Evolutionary conservation across 2,329 filamentous ascomycete genomes (phyloP).

Genomic region (Fusarium sp.): DNA sequence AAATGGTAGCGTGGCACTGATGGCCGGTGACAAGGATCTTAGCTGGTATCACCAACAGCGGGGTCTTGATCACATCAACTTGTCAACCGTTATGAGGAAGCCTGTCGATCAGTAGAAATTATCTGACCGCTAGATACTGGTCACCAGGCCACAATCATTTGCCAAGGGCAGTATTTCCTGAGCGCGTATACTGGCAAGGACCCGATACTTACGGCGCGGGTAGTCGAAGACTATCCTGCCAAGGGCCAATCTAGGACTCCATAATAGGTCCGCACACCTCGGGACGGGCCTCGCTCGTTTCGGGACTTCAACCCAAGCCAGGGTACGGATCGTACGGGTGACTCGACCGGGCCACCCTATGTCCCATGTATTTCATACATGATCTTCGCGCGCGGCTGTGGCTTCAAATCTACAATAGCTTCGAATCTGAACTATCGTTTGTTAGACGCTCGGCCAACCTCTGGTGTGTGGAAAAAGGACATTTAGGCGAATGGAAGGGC

Average conservation of each 20-base stretch:
- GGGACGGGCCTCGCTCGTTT: slow-evolving; percentile 40
- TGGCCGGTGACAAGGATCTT: slow-evolving; percentile 27
- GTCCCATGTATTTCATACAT: slow-evolving; percentile 17
- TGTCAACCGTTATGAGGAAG: slow-evolving; percentile 34
- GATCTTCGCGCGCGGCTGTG: slow-evolving; percentile 34
- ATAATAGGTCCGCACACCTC: slow-evolving; percentile 39
- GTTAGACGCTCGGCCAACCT: slow-evolving; percentile 17
- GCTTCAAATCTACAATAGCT: slow-evolving; percentile 2
- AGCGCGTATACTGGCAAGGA: slow-evolving; percentile 20
- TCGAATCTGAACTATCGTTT: slow-evolving; percentile 5
- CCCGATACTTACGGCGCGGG: slow-evolving; percentile 22
- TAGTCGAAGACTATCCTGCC: slow-evolving; percentile 17
- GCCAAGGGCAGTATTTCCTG: slow-evolving; percentile 22
- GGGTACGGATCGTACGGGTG: slow-evolving; percentile 29
- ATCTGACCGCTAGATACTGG: slow-evolving; percentile 34
- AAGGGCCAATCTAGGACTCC: slow-evolving; percentile 36
- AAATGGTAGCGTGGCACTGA: slow-evolving; percentile 31
- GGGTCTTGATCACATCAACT: slow-evolving; percentile 39
- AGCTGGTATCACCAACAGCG: slow-evolving; percentile 41
- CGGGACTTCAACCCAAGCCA: slow-evolving; percentile 29
- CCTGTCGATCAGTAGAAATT: slow-evolving; percentile 21
- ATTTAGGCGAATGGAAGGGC: slow-evolving; percentile 9
- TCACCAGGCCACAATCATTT: slow-evolving; percentile 31
- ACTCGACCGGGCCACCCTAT: slow-evolving; percentile 30
- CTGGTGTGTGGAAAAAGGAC: slow-evolving; percentile 7